Percentiles rank a stretch among this genome's conserved stretches.
These are phyloP conservation scores for Fusarium buharicum DNA, from an alignment of 2,329 filamentous ascomycete species.

Conservation along the genomic window DNA sequence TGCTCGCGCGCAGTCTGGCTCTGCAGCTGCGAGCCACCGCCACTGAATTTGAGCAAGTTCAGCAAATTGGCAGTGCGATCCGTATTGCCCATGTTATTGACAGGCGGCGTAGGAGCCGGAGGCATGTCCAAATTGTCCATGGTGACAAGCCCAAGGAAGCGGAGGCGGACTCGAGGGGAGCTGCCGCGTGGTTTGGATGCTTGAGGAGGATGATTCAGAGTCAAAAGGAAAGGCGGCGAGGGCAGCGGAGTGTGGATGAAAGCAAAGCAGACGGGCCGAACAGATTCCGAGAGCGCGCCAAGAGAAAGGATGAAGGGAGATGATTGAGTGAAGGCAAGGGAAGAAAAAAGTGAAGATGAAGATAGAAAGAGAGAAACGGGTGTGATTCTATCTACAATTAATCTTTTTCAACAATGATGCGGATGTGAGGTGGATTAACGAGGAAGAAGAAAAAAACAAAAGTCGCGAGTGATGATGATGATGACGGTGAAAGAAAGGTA, in stretches of 20 bases:
- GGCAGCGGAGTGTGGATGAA: slow-evolving; percentile 42
- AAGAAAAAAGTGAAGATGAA: slow-evolving; percentile 3
- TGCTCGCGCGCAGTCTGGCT: slow-evolving; percentile 47
- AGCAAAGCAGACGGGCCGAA: slow-evolving; percentile 41
- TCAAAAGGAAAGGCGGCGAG: slow-evolving; percentile 24
- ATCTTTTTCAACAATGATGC: slow-evolving; percentile 25
- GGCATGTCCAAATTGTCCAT: slow-evolving; percentile 57
- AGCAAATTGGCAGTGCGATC: slow-evolving; percentile 67
- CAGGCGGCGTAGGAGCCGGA: slow-evolving; percentile 62
- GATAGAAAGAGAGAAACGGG: slow-evolving; percentile 9
- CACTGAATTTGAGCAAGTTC: slow-evolving; percentile 71
- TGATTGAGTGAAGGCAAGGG: slow-evolving; percentile 6
- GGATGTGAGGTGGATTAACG: slow-evolving; percentile 9
- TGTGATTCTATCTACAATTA: slow-evolving; percentile 24
- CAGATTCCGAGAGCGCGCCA: slow-evolving; percentile 39
- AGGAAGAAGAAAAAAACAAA: slow-evolving; percentile 15
- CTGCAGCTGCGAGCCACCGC: slow-evolving; percentile 51
- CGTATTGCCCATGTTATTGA: slow-evolving; percentile 53
- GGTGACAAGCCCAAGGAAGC: slow-evolving; percentile 31
- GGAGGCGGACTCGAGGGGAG: slow-evolving; percentile 41
- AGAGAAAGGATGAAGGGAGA: slow-evolving; percentile 25
- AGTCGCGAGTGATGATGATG: slow-evolving; percentile 25
- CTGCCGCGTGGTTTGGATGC: slow-evolving; percentile 25
- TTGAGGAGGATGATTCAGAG: slow-evolving; percentile 24
- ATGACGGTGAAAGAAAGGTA: slow-evolving; percentile 27